Conservation (phyloP, 495 filamentous ascomycete genomes). For the Daldinia decipiens region DNA sequence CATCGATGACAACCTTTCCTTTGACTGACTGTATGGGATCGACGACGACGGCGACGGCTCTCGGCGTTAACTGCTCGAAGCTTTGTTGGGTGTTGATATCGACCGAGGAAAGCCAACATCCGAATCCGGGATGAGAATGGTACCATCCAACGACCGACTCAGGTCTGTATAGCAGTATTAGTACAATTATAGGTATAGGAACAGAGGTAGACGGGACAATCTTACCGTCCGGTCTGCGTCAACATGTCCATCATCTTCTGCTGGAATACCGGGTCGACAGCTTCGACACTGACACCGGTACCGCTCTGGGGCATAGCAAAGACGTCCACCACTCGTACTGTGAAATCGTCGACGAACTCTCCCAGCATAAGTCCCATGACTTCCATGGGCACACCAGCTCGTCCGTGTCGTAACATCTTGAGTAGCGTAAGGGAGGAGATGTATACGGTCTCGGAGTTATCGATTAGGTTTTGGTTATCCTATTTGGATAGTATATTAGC, state of each 20-base stretch:
- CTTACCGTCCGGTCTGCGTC: slow-evolving; percentile 92
- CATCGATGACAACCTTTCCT: slow-evolving; percentile 99
- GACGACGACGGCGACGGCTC: slow-evolving; percentile 96
- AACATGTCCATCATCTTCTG: slow-evolving; percentile 99
- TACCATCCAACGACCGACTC: slow-evolving; percentile 99
- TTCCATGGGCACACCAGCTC: slow-evolving; percentile 99
- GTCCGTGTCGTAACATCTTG: slow-evolving; percentile 98
- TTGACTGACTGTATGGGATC: slow-evolving; percentile 99
- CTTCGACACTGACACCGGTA: slow-evolving; percentile 97
- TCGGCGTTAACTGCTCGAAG: slow-evolving; percentile 95
- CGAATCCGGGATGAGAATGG: slow-evolving; percentile 98
- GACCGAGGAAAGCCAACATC: slow-evolving; percentile 98
- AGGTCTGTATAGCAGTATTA: slow-evolving; percentile 65
- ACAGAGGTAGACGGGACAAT: not conserved
- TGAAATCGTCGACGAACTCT: slow-evolving; percentile 99
- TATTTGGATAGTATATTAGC: slow-evolving; percentile 51
- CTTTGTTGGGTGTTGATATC: slow-evolving; percentile 99
- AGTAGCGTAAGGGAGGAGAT: slow-evolving; percentile 96
- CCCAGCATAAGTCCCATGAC: slow-evolving; percentile 99
- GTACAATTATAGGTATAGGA: not conserved
- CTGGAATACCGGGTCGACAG: slow-evolving; percentile 97
- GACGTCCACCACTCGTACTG: slow-evolving; percentile 95
- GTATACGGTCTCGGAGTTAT: slow-evolving; percentile 99
- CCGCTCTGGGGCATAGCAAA: slow-evolving; percentile 99
- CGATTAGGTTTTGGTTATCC: slow-evolving; percentile 89